Evolutionary conservation across 306 rosid genomes (phyloP).

Genomic region (Lablab purpureus): DNA sequence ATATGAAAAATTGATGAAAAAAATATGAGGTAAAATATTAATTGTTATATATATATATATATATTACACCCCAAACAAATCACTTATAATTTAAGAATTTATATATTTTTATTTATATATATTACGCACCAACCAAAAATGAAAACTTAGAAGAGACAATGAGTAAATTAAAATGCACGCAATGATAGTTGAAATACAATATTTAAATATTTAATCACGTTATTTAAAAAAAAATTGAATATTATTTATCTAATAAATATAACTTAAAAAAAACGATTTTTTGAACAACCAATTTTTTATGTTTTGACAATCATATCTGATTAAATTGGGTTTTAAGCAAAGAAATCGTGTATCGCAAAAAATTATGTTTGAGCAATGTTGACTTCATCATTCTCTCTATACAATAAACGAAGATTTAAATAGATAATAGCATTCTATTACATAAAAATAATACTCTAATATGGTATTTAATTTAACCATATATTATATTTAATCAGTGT

Average conservation of each 20-base stretch:
- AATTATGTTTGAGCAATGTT: not conserved
- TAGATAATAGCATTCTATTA: too few relatives aligned
- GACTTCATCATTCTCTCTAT: not conserved
- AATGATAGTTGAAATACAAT: not conserved
- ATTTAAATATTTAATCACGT: too few relatives aligned
- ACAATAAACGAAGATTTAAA: too few relatives aligned
- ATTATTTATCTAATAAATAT: not conserved
- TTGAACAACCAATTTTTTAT: not conserved
- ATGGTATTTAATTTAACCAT: too few relatives aligned
- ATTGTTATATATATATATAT: too few relatives aligned
- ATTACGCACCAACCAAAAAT: not conserved
- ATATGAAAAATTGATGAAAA: not conserved
- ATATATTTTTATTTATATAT: not conserved
- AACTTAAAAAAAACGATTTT: not conserved
- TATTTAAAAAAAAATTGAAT: too few relatives aligned
- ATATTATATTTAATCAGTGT: too few relatives aligned
- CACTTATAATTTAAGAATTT: too few relatives aligned
- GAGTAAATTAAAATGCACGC: not conserved
- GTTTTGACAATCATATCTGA: not conserved
- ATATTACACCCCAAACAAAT: too few relatives aligned
- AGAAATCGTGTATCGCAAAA: not conserved
- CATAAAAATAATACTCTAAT: too few relatives aligned
- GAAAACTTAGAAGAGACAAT: not conserved
- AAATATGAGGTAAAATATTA: too few relatives aligned
- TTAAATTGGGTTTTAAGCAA: not conserved